Percentiles rank a stretch among this genome's conserved stretches.
These are phyloP conservation scores for Cordyceps pruinosa DNA, from an alignment of 2,329 filamentous ascomycete genomes.

Conservation along the genomic window DNA sequence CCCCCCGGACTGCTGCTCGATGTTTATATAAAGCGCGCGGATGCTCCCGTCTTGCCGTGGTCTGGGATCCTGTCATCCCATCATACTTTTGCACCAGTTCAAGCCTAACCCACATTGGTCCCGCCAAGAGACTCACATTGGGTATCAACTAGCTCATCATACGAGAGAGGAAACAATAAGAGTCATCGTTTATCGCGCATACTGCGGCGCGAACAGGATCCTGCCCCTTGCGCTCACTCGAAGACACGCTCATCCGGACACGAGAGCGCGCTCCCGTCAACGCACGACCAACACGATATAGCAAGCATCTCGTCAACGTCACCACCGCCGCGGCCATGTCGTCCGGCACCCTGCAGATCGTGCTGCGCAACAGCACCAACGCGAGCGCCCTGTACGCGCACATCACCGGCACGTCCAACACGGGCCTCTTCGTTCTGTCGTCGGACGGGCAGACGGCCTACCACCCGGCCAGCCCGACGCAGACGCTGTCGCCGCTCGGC, in stretches of 20 bases:
- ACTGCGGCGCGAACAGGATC: not conserved
- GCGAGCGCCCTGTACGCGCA: constrained; percentile 56
- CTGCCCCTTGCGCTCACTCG: not conserved
- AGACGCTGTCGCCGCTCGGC: constrained; percentile 42
- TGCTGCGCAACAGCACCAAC: constrained; percentile 58
- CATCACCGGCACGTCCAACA: constrained; percentile 57
- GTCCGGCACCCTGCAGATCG: constrained; percentile 46
- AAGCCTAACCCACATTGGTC: constrained; percentile 8
- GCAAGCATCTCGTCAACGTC: not conserved
- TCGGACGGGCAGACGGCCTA: constrained; percentile 60
- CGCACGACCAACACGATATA: not conserved
- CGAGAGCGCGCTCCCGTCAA: not conserved
- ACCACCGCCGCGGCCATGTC: not conserved
- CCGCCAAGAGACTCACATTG: constrained; percentile 2
- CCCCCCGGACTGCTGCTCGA: not conserved
- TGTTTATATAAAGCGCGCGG: not conserved
- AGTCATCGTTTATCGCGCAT: constrained; percentile 1
- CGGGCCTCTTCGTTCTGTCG: constrained; percentile 54
- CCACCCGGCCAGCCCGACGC: constrained; percentile 53
- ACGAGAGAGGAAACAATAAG: not conserved
- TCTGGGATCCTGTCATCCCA: not conserved
- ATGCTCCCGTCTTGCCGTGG: not conserved
- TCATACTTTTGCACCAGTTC: not conserved
- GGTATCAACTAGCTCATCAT: not conserved
- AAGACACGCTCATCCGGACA: not conserved